Evolutionary conservation across 1,139 yeast species (phyloP), one percentile per base, ranked within the genome.

Genomic region (Debaryomyces robertsiae): DNA sequence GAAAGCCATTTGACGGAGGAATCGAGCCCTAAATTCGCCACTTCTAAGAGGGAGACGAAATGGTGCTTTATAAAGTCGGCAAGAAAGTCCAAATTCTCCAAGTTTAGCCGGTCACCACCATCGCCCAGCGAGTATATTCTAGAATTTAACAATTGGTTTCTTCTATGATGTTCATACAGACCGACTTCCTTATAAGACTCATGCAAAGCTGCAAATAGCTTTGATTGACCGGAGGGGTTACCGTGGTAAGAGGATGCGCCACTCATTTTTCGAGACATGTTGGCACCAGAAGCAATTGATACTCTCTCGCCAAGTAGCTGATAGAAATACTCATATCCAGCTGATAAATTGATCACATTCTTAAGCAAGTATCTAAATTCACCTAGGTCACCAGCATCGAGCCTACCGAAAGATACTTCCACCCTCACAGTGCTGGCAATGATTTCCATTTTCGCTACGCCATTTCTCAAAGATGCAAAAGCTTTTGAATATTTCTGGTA

Each of bases 161-260:
- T 46, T 38, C 50, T 53, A 23, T 45, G 44, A 27, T 55, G 52
- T 44, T 67, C 72, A 44, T 50, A 64, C 23, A 55, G 54, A 1
- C 69, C 71, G 3, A 66, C 72, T 9, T 59, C 57, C 19, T 55
- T 59, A 45, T 67, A 67, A 0, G 61, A 52, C 29, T 63, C 65
- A 29, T 61, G 55, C 30, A 65, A 55, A 5, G 66, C 54, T n/a
- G 65, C 47, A 33, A 53, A 46, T 24, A 58, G 45, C 36, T 57
- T 57, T 15, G 50, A 46, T 27, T 60, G 61, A 22, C 58, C 57
- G 3, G 45, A 45, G 9, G 50, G 16, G 9, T 33, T 33, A 10
- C 11, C 29, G 9, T 18, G 39, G 5, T 53, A 44, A 3, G 46
- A 50, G 0, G 56, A 49, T 3, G 43, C 43, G 10, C 56, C 47